Percentiles rank a stretch among this genome's conserved stretches.
These are phyloP conservation scores for Acorus gramineus DNA, from an alignment of 106 monocot genomes.

Conservation along the genomic window DNA sequence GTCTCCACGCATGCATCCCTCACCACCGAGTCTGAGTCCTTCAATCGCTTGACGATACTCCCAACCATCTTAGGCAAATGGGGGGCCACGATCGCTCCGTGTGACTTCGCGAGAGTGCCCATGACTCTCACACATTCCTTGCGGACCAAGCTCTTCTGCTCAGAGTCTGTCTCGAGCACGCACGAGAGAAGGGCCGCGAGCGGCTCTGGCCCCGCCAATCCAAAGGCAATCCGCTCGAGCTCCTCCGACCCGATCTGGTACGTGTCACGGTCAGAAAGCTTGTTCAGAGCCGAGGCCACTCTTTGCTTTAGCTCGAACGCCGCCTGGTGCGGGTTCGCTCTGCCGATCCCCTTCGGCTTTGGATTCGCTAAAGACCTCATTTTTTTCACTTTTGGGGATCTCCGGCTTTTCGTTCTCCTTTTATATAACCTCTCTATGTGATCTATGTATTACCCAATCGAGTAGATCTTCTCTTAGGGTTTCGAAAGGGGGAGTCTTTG, in stretches of 20 bases:
- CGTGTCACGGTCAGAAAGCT: constrained; percentile 82
- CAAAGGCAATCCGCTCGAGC: constrained; percentile 41
- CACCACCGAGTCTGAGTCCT: constrained; percentile 76
- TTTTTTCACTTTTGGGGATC: too few species aligned
- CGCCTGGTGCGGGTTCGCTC: constrained; percentile 26
- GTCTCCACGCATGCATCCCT: constrained; percentile 80
- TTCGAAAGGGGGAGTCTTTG: too few species aligned
- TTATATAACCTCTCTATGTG: too few species aligned
- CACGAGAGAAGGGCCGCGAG: constrained; percentile 75
- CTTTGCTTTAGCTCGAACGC: constrained; percentile 68
- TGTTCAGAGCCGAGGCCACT: constrained; percentile 62
- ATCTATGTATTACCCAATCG: too few species aligned
- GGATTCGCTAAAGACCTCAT: background rate
- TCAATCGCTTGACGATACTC: constrained; percentile 65
- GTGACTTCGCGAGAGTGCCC: constrained; percentile 46
- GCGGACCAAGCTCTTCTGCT: constrained; percentile 64
- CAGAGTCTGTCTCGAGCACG: constrained; percentile 53
- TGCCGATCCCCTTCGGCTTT: constrained; percentile 23
- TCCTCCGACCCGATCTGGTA: constrained; percentile 67
- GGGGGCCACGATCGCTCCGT: constrained; percentile 30
- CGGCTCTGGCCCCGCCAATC: constrained; percentile 39
- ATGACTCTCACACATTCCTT: constrained; percentile 76
- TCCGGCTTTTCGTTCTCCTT: too few species aligned
- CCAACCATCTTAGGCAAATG: constrained; percentile 59
- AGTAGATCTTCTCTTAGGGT: too few species aligned